Evolutionary conservation across 2,329 filamentous ascomycete genomes (phyloP), one percentile per base, ranked within the genome.

Genomic region (Hyphodiscus sp.): DNA sequence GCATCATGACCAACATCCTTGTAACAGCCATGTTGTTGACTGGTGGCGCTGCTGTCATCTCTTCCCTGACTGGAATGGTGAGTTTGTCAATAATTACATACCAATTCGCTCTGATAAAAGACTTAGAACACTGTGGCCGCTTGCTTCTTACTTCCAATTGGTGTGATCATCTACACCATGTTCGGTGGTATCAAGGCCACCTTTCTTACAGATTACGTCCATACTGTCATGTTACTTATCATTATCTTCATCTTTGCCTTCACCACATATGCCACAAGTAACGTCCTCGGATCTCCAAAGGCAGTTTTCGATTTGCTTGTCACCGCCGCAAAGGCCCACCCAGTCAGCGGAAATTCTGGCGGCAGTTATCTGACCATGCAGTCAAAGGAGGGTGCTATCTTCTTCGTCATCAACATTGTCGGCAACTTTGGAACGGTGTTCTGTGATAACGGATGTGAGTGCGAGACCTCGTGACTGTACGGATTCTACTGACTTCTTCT

Each of bases 1-100:
- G 87, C 29, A 73, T 94, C 16, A 85, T 88, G 70, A 95, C 89
- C 38, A 91, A 94, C 64, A 87, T 95, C 43, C 77, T 95, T 4
- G 91, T 96, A 30, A 92, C 89, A 1, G 84, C 90, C 47, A 95
- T 95, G 90, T 73, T 96, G 48, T 79, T 96, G 57, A 90, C 90
- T 18, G 91, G 91, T 56, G 91, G 90, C 43, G 83, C 84, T 11
- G 87, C 87, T 5, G 91, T 92, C 0, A 79, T 88, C 59, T 80
- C 74, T 42, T 78, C 84, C 11, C 72, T 91, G 49, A 90, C 86
- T 1, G 88, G 87, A 29, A 83, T 91, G 68, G 45, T 47, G 26
- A 26, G 45, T 26, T 26, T 26, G 19, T 45, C 18, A 3, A 18
- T 38, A 5, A 4, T 19, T 19, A 5, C 20, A 4, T 45, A 19